phyloP scores from a whole-genome alignment of 164 flowering plant genomes.

The Protea cynaroides region DNA sequence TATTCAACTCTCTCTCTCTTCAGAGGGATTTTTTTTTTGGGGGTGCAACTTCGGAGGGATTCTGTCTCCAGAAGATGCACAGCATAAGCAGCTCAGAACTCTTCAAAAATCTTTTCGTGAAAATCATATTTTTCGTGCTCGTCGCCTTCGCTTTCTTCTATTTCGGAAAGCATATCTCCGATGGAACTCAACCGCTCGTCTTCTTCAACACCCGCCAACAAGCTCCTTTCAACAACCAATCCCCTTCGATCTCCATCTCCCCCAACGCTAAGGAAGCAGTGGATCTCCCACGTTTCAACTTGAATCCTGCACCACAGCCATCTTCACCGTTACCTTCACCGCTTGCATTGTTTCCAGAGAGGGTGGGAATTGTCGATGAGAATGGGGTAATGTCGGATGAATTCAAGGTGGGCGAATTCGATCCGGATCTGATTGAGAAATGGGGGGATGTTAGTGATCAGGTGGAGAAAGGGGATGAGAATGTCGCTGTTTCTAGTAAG shows the following conservation, averaged over 20 bases:
- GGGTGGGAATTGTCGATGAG: constrained; percentile 41
- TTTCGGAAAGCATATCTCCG: constrained; percentile 23
- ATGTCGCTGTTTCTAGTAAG: constrained; percentile 12
- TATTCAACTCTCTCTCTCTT: background rate
- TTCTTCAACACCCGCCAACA: constrained; percentile 11
- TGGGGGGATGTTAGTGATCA: constrained; percentile 34
- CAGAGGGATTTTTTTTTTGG: too few species aligned
- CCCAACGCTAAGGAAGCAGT: constrained; percentile 9
- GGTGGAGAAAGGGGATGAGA: constrained; percentile 18
- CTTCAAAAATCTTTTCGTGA: constrained; percentile 21
- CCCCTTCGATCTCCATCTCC: constrained; percentile 6
- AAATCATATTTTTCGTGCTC: constrained; percentile 24
- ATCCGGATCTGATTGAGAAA: constrained; percentile 54
- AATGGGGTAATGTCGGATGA: constrained; percentile 42
- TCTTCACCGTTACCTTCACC: constrained; percentile 6
- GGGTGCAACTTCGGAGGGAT: background rate
- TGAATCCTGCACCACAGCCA: background rate
- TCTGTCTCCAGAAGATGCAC: constrained; percentile 14
- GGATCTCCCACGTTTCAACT: constrained; percentile 2
- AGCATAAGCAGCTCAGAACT: constrained; percentile 11
- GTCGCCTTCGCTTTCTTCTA: constrained; percentile 30
- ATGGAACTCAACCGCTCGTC: constrained; percentile 18
- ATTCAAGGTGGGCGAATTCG: constrained; percentile 44
- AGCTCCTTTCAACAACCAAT: background rate
- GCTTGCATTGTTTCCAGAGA: constrained; percentile 12